A percentile compares a stretch with the other conserved stretches of the same genome.
These are phyloP conservation scores for Flaveria linearis DNA, from an alignment of 129 eudicot genomes.

Conservation along the genomic window DNA sequence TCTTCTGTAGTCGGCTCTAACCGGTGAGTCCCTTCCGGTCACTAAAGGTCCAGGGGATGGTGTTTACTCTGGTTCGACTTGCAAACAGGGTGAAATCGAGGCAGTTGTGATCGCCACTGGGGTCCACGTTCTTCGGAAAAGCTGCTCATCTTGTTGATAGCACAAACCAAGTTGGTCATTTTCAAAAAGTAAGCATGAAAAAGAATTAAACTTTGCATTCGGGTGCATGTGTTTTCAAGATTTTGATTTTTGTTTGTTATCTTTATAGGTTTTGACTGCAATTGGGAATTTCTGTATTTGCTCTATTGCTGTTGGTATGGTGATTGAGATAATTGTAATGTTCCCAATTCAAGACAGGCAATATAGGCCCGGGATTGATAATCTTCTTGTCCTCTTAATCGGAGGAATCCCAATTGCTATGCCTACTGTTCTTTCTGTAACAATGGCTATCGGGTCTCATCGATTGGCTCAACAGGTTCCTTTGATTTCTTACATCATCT, in stretches of 20 bases:
- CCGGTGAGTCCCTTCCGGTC: constrained; percentile 98
- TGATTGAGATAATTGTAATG: constrained; percentile 86
- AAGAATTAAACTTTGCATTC: neutral
- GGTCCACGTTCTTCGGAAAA: constrained; percentile 96
- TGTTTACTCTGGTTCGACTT: constrained; percentile 94
- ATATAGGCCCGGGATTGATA: constrained; percentile 98
- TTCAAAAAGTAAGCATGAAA: constrained; percentile 66
- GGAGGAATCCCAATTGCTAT: constrained; percentile 99
- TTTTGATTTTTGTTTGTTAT: constrained; percentile 6
- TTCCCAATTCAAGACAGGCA: constrained; percentile 87
- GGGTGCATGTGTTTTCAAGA: neutral
- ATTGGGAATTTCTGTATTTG: constrained; percentile 98
- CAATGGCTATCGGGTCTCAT: constrained; percentile 99
- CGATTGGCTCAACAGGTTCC: constrained; percentile 95
- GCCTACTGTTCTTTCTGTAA: constrained; percentile 98
- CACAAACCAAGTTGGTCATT: constrained; percentile 97
- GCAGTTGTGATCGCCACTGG: constrained; percentile 97
- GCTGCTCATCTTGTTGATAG: constrained; percentile 98
- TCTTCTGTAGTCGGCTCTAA: constrained; percentile 77
- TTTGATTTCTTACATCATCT: constrained; percentile 24
- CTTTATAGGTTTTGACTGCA: constrained; percentile 82
- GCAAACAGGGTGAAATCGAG: constrained; percentile 97
- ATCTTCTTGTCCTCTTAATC: constrained; percentile 93
- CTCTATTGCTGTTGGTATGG: constrained; percentile 96
- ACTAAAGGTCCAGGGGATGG: constrained; percentile 98